These are phyloP conservation scores for Euphorbia celastroides DNA, from an alignment of 441 rosid genomes.

Conservation along the genomic window DNA sequence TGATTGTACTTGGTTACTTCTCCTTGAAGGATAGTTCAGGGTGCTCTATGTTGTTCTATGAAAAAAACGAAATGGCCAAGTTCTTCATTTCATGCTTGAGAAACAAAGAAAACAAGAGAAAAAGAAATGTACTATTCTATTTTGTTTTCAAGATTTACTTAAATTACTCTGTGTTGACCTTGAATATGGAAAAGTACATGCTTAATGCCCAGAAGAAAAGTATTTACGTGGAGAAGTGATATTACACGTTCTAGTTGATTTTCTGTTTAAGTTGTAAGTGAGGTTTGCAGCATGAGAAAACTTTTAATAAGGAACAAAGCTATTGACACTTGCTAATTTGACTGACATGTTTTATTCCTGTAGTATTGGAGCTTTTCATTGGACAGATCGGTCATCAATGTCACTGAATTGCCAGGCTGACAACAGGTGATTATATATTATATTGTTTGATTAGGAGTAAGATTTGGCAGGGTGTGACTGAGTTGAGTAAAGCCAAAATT, in stretches of 20 bases:
- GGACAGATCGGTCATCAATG: constrained; percentile 69
- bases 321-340: neutral
- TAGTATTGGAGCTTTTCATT: constrained; percentile 87
- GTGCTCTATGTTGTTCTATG: neutral
- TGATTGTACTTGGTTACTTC: neutral
- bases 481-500: neutral
- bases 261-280: neutral
- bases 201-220: neutral
- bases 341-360: neutral
- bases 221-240: neutral
- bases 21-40: neutral
- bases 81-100: neutral
- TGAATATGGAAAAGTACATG: neutral
- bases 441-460: neutral
- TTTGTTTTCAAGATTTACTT: neutral
- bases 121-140: neutral
- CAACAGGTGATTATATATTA: constrained; percentile 39
- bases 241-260: neutral
- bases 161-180: neutral
- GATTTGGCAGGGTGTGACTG: neutral
- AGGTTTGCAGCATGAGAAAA: neutral
- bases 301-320: neutral
- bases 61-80: neutral
- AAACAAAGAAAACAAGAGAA: neutral
- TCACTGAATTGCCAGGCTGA: constrained; percentile 30